Evolutionary conservation across 768 basidiomycete species (phyloP).

Genomic region (Agrocybe praecox): DNA sequence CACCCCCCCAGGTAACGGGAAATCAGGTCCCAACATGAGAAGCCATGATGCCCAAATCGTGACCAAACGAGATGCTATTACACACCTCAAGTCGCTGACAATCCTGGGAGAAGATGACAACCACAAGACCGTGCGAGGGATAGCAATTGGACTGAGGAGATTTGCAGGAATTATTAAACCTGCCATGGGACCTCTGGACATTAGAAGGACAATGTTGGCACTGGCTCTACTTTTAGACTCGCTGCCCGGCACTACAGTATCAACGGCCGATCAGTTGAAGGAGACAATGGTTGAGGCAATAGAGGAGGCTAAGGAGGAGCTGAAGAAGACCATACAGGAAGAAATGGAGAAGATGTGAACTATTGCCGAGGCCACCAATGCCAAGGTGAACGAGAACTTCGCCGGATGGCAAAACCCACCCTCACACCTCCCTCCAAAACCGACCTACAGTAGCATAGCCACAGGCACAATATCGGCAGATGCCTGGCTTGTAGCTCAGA

Average conservation of each 20-base stretch:
- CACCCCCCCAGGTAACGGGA: background rate
- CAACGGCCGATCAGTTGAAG: background rate
- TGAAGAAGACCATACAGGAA: background rate
- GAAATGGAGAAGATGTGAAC: background rate
- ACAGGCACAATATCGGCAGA: background rate
- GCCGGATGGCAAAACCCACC: background rate
- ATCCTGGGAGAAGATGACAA: background rate
- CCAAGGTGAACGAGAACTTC: background rate
- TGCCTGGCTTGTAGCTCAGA: background rate
- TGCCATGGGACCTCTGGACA: background rate
- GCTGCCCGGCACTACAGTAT: background rate
- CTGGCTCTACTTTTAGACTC: background rate
- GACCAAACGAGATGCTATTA: background rate
- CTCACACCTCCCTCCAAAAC: background rate
- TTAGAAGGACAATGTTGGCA: background rate
- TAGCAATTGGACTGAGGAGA: background rate
- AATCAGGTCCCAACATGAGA: background rate
- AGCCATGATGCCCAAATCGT: background rate
- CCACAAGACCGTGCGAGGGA: background rate
- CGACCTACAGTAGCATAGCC: background rate
- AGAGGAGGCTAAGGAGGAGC: background rate
- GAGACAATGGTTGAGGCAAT: background rate
- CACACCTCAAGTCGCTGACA: background rate
- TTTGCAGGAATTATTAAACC: background rate
- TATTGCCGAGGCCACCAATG: background rate